Base-by-base conservation (phyloP, 495 filamentous ascomycete genomes). In the Durotheca rogersii region DNA sequence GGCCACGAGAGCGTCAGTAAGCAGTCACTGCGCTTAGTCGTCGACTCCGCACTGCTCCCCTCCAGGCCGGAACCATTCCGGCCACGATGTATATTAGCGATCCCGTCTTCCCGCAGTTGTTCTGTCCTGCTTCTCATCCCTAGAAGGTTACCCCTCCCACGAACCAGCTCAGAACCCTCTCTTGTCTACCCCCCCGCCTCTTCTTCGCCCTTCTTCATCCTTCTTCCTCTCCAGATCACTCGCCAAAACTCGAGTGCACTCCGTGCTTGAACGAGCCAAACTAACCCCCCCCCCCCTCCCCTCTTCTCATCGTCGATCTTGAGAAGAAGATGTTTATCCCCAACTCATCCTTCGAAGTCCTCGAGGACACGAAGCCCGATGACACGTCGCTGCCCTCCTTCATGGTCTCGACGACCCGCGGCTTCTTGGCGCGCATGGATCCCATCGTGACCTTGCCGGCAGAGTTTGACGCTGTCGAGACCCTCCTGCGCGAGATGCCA, bases 381-480 rank as follows among this genome's bases (percentile, higher is more conserved):
- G 70, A 76, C 55, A 55, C 34, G 31, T 71, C 72, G 40, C 74
- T 93, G 15, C 85, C 86, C 23, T 83, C 88, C 39, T 96, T 96
- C 76, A 91, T 90, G 73, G 88, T 94, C 54, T 92, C 89, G 37
- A 89, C 83, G 2, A 81, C 83, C 0, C 79, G 87, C 31, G 90
- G 90, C 41, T 96, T 96, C 69, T 74, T 88, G 31, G 84, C 85
- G 1, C 76, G 84, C 1, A 72, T 74, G 64, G 76, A 86, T 44
- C 85, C 85, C 31, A 63, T 86, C 56, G 64, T 76, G 15, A 44
- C 67, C 2, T 77, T 87, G 7, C 89, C 90, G 6, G 40, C 74
- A 10, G 84, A 83, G 62, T 96, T 96, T 66, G 69, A 77, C 31
- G 64, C 77, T 10, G 72, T 95, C 25, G 77, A 85, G 56, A 81